Evolutionary conservation across 2,329 filamentous ascomycete species (phyloP), one percentile per base, ranked within the genome.

Genomic region (Chaetomium olivaceum): DNA sequence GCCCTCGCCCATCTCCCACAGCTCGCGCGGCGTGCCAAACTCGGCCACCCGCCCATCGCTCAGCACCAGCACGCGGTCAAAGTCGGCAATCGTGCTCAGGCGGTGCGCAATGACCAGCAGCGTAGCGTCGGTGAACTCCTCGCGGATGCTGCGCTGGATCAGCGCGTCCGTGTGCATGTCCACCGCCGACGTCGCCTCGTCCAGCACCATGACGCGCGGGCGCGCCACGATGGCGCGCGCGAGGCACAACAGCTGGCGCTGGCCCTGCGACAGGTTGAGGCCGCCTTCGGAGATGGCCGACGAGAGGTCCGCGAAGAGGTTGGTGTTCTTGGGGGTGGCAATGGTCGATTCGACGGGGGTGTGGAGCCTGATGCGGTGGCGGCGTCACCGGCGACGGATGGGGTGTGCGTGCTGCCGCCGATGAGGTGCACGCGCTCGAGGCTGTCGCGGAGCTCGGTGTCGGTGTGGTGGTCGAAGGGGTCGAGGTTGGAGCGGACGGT

Each of bases 101-200:
- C 90, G 83, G 73, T 93, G 91, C 1, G 90, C 90, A 74, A 93
- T 92, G 21, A 92, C 89, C 21, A 93, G 77, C 31, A 92, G 78
- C 0, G 90, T 92, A 50, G 84, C 85, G 67, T 86, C 86, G 0
- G 82, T 85, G 69, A 92, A 92, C 74, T 91, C 89, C 72, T 90
- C 86, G 25, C 89, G 83, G 70, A 93, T 92, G 59, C 83, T 87
- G 6, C 87, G 83, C 78, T 93, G 90, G 72, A 93, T 93, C 29
- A 91, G 82, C 1, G 83, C 80, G 74, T 93, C 91, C 0, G 91
- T 93, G 50, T 83, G 81, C 88, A 92, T 91, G 75, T 93, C 91
- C 2, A 93, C 90, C 0, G 91, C 90, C 3, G 86, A 89, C 0
- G 91, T 94, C 0, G 91, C 91, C 78, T 93, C 91, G 74, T 94